A percentile compares a stretch with the other conserved stretches of the same genome.
Conservation (phyloP, 345 rosid species). For the Hevea brasiliensis region DNA sequence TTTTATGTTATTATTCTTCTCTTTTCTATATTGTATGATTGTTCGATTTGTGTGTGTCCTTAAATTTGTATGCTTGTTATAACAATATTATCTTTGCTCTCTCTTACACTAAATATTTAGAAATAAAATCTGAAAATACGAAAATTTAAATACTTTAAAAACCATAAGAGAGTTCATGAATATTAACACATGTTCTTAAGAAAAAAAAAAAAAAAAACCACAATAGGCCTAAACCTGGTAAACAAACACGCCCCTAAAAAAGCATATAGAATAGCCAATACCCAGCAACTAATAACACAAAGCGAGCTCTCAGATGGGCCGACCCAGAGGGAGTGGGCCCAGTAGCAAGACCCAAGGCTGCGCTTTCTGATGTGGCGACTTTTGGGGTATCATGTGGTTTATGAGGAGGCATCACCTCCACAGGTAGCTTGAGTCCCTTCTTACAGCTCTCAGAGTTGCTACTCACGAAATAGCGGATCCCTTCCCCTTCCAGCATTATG, state of each 20-base stretch:
- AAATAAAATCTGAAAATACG: too few relatives aligned
- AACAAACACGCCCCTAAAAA: neutral
- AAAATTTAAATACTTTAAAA: too few relatives aligned
- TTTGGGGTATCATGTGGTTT: neutral
- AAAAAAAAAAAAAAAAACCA: too few relatives aligned
- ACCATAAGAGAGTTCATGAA: too few relatives aligned
- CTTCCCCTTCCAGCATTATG: conserved; percentile 40
- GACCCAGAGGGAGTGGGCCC: conserved; percentile 43
- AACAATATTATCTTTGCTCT: too few relatives aligned
- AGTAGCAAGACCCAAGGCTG: conserved; percentile 22
- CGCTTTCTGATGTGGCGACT: conserved; percentile 5
- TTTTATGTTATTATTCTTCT: too few relatives aligned
- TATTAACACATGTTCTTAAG: too few relatives aligned
- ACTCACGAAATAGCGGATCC: conserved; percentile 58
- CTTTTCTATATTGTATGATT: too few relatives aligned
- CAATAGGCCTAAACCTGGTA: too few relatives aligned
- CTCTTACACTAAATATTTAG: too few relatives aligned
- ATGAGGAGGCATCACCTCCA: conserved; percentile 37
- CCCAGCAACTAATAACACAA: conserved; percentile 10
- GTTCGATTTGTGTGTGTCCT: too few relatives aligned
- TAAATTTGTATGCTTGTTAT: too few relatives aligned
- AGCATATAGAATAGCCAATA: conserved; percentile 17
- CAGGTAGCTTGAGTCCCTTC: conserved; percentile 53
- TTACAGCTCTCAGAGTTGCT: conserved; percentile 46
- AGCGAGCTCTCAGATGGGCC: conserved; percentile 1